These are phyloP conservation scores for Sporothrix globosa DNA, from an alignment of 2,329 filamentous ascomycete genomes.

Conservation along the genomic window DNA sequence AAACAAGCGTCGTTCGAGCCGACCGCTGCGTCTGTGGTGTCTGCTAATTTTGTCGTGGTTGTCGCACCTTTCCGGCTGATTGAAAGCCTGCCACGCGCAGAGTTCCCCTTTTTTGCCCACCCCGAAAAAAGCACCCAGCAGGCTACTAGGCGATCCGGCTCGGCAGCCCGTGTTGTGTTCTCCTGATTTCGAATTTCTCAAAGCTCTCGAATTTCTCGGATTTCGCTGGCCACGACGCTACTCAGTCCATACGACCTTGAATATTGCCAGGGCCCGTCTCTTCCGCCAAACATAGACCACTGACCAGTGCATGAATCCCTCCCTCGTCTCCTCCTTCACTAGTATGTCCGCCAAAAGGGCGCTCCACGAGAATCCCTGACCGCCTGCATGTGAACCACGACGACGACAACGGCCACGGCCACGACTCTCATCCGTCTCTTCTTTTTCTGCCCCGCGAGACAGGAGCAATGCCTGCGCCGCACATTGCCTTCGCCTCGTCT, in stretches of 20 bases:
- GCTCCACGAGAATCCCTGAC: conserved; percentile 25
- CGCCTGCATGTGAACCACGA: conserved; percentile 3
- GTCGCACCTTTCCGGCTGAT: conserved; percentile 28
- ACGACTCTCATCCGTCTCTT: not conserved
- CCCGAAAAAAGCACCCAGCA: not conserved
- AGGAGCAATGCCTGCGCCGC: conserved; percentile 35
- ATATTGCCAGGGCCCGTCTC: conserved; percentile 21
- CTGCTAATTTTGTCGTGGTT: conserved; percentile 11
- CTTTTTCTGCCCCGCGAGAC: not conserved
- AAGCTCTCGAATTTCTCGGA: not conserved
- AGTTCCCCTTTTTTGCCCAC: not conserved
- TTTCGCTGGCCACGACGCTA: not conserved
- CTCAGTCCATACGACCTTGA: not conserved
- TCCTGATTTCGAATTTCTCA: conserved; percentile 19
- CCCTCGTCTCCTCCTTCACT: conserved; percentile 2
- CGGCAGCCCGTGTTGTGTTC: conserved; percentile 16
- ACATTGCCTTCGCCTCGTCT: conserved; percentile 32
- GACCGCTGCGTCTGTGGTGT: not conserved
- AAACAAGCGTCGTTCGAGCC: not conserved
- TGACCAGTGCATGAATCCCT: conserved; percentile 6
- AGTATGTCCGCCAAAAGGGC: conserved; percentile 27
- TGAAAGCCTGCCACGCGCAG: conserved; percentile 23
- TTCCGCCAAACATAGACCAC: not conserved
- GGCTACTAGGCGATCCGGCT: conserved; percentile 22
- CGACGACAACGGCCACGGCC: conserved; percentile 14